Evolutionary conservation across 2,329 filamentous ascomycete species (phyloP), one percentile per base, ranked within the genome.

Genomic region (Massarina eburnea): DNA sequence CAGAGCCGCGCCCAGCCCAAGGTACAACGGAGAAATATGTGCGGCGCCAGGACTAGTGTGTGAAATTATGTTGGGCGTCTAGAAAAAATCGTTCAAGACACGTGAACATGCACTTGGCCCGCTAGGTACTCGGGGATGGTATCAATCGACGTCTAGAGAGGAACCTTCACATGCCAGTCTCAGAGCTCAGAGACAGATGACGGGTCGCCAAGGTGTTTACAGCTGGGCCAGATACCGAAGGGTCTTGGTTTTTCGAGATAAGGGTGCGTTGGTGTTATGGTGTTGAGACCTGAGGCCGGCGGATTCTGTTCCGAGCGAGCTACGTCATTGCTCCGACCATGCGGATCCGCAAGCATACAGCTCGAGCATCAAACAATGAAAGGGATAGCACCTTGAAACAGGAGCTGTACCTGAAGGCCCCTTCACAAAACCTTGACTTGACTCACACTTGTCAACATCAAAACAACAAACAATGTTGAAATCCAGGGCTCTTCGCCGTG

Each of bases 311-410:
- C 39, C 9, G 30, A 27, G 20, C 12, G 19, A 22, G 22, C 35
- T 39, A 43, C 45, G 45, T 48, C 41, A 48, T 48, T 4, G 40
- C 22, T 39, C 3, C 34, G 32, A 20, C 22, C 35, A 26, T 39
- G 46, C 42, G 46, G 46, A 49, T 29, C 43, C 39, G 47, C 42
- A 43, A 35, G 39, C 29, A 19, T 30, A 18, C 8, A n/a, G 7
- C 17, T 33, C 8, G n/a, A 7, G 17, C 17, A 14, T 33, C 30
- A 18, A n/a, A n/a, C n/a, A n/a, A n/a, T n/a, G n/a, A n/a, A n/a
- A n/a, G n/a, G n/a, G n/a, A n/a, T n/a, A n/a, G n/a, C n/a, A n/a
- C n/a, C n/a, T 26, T 26, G 24, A 26, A 26, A 26, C 24, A 26
- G 24, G 10, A n/a, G n/a, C n/a, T n/a, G n/a, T n/a, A n/a, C n/a